Base-by-base conservation (phyloP, 192 early-diverging fungal species). In the Backusella westeae region DNA sequence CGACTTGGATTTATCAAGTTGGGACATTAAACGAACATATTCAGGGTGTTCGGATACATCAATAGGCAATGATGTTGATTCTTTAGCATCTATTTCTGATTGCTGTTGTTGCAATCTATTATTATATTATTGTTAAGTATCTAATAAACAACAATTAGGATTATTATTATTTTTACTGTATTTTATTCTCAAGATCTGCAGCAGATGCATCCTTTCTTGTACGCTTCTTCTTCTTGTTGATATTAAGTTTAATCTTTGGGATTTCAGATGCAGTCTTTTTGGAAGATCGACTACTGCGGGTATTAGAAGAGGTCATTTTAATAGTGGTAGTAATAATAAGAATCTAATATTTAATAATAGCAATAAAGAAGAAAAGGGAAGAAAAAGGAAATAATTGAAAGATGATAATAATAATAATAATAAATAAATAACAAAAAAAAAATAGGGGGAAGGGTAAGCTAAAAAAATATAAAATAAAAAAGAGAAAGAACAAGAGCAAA, bases 241-340 rank as follows among this genome's bases (percentile, higher is more conserved):
- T 70, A 26, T 35, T 39, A 23, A 38, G 15, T 38, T 70, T 70
- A 26, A 26, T 23, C 36, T 70, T 70, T 26, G 36, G 34, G 12
- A 70, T 38, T 39, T 70, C 36, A 70, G 23, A 35, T 4, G 36
- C 23, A 36, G 34, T 70, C 69, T 70, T 70, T 26, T 39, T 39
- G 19, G 69, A 70, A 44, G 35, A 70, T 26, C 69, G 69, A 70
- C 69, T 70, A 44, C 69, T 70, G 38, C 69, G 69, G 39, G 69
- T 70, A 63, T 63, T 63, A 63, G 56, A 63, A 63, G 69, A 70
- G 4, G 69, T 70, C 69, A 70, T 70, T 39, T 42, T 42, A 26
- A 70, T 39, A 70, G 6, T 69, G 14, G 42, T 39, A 70, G 10
- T 69, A 23, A 21, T 35, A 21, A 42, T 38, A 70, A 38, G 12